Percentiles rank a stretch among this genome's conserved stretches.
phyloP scores from a whole-genome alignment of 2,329 filamentous ascomycete species.

The Arthrobotrys iridis region DNA sequence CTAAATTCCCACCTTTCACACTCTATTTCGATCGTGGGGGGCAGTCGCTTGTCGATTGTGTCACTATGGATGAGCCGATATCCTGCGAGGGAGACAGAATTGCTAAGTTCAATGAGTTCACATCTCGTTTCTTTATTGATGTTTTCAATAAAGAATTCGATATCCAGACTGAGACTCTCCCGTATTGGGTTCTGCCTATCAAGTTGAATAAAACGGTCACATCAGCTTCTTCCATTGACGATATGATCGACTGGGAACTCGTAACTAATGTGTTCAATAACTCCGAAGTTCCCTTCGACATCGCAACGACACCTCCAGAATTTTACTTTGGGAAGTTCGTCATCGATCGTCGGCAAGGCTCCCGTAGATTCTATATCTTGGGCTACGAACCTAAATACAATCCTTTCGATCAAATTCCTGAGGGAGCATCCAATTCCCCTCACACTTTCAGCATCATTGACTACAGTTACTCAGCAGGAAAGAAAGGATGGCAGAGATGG shows the following conservation, averaged over 20 bases:
- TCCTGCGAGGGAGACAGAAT: constrained; percentile 64
- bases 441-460: constrained; percentile 76
- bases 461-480: constrained; percentile 81
- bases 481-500: constrained; percentile 67
- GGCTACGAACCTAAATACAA: constrained; percentile 69
- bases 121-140: constrained; percentile 78
- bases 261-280: constrained; percentile 63
- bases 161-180: constrained; percentile 70
- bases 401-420: constrained; percentile 73
- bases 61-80: constrained; percentile 64
- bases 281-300: constrained; percentile 62
- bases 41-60: constrained; percentile 69
- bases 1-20: constrained; percentile 73
- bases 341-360: constrained; percentile 71
- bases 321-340: constrained; percentile 69
- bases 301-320: constrained; percentile 62
- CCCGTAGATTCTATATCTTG: constrained; percentile 70
- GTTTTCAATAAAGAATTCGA: constrained; percentile 90
- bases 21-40: constrained; percentile 76
- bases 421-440: constrained; percentile 65
- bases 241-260: constrained; percentile 72
- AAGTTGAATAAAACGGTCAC: constrained; percentile 50
- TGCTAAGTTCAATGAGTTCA: constrained; percentile 74
- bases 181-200: constrained; percentile 83
- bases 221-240: constrained; percentile 36